Percentiles rank a stretch among this genome's conserved stretches.
Evolutionary conservation across 2,329 filamentous ascomycete species (phyloP).

Genomic region (Alternaria brassicicola): DNA sequence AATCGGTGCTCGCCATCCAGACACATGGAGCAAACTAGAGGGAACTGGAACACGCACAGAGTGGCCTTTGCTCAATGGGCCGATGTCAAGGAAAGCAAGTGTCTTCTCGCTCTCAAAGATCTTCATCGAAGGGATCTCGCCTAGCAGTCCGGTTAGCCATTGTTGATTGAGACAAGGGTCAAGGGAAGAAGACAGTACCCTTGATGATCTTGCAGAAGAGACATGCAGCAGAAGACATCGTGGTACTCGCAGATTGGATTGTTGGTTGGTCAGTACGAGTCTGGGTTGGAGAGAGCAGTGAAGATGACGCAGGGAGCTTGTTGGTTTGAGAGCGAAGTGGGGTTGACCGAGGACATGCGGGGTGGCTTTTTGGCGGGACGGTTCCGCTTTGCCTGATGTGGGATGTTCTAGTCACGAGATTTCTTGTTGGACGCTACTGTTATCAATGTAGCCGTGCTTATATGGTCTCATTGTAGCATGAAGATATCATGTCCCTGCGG

Average conservation of each 20-base stretch:
- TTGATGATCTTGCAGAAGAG: slow-evolving; percentile 99
- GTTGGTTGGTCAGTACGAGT: slow-evolving; percentile 28
- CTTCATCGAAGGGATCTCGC: slow-evolving; percentile 96
- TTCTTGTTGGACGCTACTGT: neutral
- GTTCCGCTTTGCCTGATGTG: slow-evolving; percentile 5
- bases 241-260: slow-evolving; percentile 32
- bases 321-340: slow-evolving; percentile 10
- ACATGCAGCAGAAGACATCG: slow-evolving; percentile 72
- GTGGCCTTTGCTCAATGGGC: slow-evolving; percentile 85
- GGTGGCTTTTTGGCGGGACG: slow-evolving; percentile 20
- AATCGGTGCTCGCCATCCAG: neutral
- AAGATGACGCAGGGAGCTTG: slow-evolving; percentile 18
- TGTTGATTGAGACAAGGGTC: neutral
- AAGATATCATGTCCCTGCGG: neutral
- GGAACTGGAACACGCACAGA: slow-evolving; percentile 64
- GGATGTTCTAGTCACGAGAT: neutral
- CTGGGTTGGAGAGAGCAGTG: slow-evolving; percentile 15
- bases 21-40: neutral
- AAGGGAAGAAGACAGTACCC: slow-evolving; percentile 58
- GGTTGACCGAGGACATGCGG: slow-evolving; percentile 25
- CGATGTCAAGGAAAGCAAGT: slow-evolving; percentile 94
- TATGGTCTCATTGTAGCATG: neutral
- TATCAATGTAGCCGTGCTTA: neutral
- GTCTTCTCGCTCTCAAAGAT: slow-evolving; percentile 94
- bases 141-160: slow-evolving; percentile 54